Base-by-base conservation (phyloP, 768 basidiomycete species). In the Boletellus sp. region DNA sequence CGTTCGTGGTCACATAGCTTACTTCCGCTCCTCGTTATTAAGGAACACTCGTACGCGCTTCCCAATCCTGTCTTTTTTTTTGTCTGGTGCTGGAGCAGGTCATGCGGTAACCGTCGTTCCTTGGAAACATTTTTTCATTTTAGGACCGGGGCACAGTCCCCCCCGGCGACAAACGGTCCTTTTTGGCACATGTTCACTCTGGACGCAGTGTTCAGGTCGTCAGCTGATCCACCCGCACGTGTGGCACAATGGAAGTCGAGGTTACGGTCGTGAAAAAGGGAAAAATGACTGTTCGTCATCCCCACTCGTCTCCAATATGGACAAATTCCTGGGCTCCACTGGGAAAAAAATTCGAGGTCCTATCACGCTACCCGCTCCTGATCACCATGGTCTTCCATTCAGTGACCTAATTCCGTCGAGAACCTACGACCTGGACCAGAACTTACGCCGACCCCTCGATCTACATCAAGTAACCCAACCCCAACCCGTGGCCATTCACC, bases 351-450 rank as follows among this genome's bases (percentile, higher is more conserved):
- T 22, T 45, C 42, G 45, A 52, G 51, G 48, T 52, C 47, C 49
- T 55, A 60, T 62, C 62, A 54, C 51, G 42, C 54, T 24, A 57
- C 48, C 47, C 36, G 41, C 52, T 50, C 50, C 39, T 60, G 64
- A 67, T 66, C 57, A 42, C 50, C 65, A 67, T 53, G 50, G 35
- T 43, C 65, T 62, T 67, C 65, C 65, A 67, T 66, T 67, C 37
- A 23, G 52, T 53, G 58, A 58, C 57, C 52, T 56, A 42, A 58
- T 28, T 31, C 40, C 37, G 48, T 48, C 53, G 19, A 38, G 61
- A 52, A 54, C 57, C 12, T 37, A 42, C 46, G 16, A 47, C 22
- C 12, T 47, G 41, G 33, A 40, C 39, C 33, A 53, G 51, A 47
- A 42, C 42, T n/a, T 42, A 22, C 32, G 23, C 39, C 15, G 42